A percentile compares a stretch with the other conserved stretches of the same genome.
Conservation (phyloP, 768 basidiomycete genomes). For the Termitomyces sp. region DNA sequence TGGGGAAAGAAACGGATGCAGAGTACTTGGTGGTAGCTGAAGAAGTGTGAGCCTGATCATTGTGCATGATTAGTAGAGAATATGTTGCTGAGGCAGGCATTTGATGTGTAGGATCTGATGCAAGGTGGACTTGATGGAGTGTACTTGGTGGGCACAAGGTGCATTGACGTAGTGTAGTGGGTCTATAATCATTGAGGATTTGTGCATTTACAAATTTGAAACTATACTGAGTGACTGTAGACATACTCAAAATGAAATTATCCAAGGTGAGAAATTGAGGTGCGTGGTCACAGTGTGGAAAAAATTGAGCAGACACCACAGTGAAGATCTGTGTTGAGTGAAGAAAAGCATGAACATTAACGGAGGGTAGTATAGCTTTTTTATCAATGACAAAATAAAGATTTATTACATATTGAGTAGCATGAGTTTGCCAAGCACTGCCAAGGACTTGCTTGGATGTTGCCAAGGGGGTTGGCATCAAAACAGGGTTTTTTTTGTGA, state of each 20-base stretch:
- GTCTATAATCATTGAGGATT: background rate
- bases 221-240: background rate
- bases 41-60: background rate
- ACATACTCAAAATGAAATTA: background rate
- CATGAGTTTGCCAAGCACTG: too few relatives aligned
- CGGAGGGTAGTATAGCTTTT: too few relatives aligned
- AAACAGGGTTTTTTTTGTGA: too few relatives aligned
- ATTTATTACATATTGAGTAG: too few relatives aligned
- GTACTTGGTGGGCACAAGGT: slow-evolving; percentile 3
- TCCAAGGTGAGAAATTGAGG: background rate
- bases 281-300: background rate
- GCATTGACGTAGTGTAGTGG: background rate
- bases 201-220: background rate
- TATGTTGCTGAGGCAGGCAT: background rate
- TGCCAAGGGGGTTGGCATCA: too few relatives aligned
- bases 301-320: background rate
- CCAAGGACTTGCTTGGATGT: too few relatives aligned
- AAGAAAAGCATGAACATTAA: too few relatives aligned
- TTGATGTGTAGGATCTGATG: background rate
- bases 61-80: background rate
- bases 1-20: background rate
- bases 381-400: too few relatives aligned
- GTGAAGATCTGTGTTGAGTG: too few relatives aligned
- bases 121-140: background rate
- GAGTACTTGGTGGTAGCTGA: background rate